Conservation (phyloP, 1,284 basidiomycete species). For the Meripilus lineatus region DNA sequence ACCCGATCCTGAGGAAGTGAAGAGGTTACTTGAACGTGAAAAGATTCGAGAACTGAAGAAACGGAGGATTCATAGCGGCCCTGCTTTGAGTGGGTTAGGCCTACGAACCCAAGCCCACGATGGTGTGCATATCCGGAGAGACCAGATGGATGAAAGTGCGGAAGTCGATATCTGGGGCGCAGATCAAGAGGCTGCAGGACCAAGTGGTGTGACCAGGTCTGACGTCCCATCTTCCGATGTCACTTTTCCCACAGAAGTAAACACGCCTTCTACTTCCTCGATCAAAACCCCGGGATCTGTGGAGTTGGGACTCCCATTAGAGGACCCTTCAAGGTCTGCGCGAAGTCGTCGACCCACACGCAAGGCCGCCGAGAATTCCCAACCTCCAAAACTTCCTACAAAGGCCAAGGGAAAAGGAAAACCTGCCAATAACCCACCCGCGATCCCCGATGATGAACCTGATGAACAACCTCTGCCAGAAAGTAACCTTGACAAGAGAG, state of each 20-base stretch:
- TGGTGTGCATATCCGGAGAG: conserved; percentile 48
- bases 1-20: conserved; percentile 35
- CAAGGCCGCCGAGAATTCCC: conserved; percentile 2
- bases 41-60: conserved; percentile 55
- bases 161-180: conserved; percentile 46
- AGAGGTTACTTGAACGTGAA: conserved; percentile 40
- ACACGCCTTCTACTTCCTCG: conserved; percentile 16
- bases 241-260: conserved; percentile 16
- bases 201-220: neutral
- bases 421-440: too few relatives aligned
- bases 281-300: conserved; percentile 6
- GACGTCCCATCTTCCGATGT: conserved; percentile 1
- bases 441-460: neutral
- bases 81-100: conserved; percentile 22
- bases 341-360: conserved; percentile 7
- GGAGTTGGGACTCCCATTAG: conserved; percentile 2
- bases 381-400: neutral
- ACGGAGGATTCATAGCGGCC: conserved; percentile 35
- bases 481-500: conserved; percentile 21
- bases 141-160: conserved; percentile 53
- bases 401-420: conserved; percentile 1
- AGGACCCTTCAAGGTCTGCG: neutral
- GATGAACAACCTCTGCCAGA: conserved; percentile 13
- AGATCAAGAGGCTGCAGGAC: conserved; percentile 2
- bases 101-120: conserved; percentile 19